phyloP scores from a whole-genome alignment of 2,329 filamentous ascomycete genomes.

The Fusarium sp. region DNA sequence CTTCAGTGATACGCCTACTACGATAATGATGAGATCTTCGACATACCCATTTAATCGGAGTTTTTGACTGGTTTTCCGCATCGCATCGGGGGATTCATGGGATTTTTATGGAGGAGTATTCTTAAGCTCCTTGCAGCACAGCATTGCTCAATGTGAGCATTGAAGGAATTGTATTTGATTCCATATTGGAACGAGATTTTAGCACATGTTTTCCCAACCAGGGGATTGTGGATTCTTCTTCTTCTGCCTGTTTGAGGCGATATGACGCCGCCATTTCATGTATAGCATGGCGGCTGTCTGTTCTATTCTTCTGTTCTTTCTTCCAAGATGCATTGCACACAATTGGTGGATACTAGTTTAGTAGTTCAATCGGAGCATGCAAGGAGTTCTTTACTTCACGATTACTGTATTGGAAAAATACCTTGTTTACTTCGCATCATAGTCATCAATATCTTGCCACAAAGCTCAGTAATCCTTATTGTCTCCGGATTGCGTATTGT shows the following conservation, averaged over 20 bases:
- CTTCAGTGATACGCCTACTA: constrained; percentile 34
- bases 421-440: constrained; percentile 5
- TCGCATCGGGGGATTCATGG: constrained; percentile 35
- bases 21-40: constrained; percentile 49
- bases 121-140: constrained; percentile 27
- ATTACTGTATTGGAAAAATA: constrained; percentile 20
- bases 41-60: constrained; percentile 50
- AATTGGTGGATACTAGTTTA: constrained; percentile 11
- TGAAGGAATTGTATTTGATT: constrained; percentile 18
- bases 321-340: constrained; percentile 31
- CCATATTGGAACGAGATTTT: constrained; percentile 26
- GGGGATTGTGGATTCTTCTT: constrained; percentile 16
- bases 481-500: constrained; percentile 39
- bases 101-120: constrained; percentile 28
- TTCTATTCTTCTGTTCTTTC: constrained; percentile 32
- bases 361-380: background rate
- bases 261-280: constrained; percentile 12
- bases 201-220: constrained; percentile 29
- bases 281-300: constrained; percentile 2
- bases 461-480: constrained; percentile 29
- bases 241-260: constrained; percentile 11
- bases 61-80: constrained; percentile 46
- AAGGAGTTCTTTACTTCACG: background rate
- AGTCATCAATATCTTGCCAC: constrained; percentile 21
- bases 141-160: constrained; percentile 17